Conservation (phyloP, 2,329 filamentous ascomycete genomes). For the Neodidymelliopsis sp. region DNA sequence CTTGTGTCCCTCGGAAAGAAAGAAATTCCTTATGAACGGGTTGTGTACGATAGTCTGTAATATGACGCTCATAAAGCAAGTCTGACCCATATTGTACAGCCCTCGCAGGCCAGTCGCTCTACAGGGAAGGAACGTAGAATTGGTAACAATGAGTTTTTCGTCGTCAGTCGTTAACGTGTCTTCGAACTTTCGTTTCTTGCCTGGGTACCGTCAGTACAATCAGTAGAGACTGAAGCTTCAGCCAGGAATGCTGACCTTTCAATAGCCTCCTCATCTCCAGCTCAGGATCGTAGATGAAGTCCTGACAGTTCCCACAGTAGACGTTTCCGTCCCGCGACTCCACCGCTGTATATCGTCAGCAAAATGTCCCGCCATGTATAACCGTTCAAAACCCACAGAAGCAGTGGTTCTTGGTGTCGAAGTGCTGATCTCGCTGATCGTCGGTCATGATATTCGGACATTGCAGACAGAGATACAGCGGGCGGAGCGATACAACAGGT, state of each 20-base stretch:
- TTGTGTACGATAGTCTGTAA: slow-evolving; percentile 94
- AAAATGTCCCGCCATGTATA: neutral
- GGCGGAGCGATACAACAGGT: slow-evolving; percentile 60
- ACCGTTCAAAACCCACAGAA: slow-evolving; percentile 66
- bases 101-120: slow-evolving; percentile 87
- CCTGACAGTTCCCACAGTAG: slow-evolving; percentile 82
- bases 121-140: slow-evolving; percentile 82
- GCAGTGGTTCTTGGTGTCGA: slow-evolving; percentile 72
- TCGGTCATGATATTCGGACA: slow-evolving; percentile 74
- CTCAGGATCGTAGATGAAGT: slow-evolving; percentile 83
- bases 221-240: neutral
- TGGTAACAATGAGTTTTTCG: slow-evolving; percentile 76
- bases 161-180: slow-evolving; percentile 71
- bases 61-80: slow-evolving; percentile 97
- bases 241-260: slow-evolving; percentile 61
- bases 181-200: slow-evolving; percentile 78
- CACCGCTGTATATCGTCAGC: slow-evolving; percentile 65
- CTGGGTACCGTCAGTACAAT: slow-evolving; percentile 35
- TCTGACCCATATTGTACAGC: slow-evolving; percentile 97
- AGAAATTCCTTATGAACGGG: slow-evolving; percentile 88
- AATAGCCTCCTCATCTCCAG: slow-evolving; percentile 77
- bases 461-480: slow-evolving; percentile 67
- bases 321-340: slow-evolving; percentile 78
- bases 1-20: slow-evolving; percentile 88
- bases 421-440: slow-evolving; percentile 71